Conservation (phyloP, 2,329 filamentous ascomycete genomes). For the Periconia macrospinosa region DNA sequence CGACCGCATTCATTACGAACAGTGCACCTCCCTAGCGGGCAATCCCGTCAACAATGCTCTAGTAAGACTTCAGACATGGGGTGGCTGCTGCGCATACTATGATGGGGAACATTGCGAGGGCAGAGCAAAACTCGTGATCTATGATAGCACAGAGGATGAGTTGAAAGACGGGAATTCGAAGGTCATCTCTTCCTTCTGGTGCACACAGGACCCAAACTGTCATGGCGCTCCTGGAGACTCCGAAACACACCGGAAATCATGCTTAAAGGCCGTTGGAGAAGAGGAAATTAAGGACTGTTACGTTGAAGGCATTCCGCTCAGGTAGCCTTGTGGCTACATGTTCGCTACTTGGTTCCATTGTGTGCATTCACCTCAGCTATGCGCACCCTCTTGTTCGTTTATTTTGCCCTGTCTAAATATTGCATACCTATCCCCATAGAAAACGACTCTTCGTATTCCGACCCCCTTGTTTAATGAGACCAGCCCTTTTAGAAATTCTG, state of each 20-base stretch:
- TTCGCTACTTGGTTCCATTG: no score
- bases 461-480: background rate
- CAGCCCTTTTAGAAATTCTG: background rate
- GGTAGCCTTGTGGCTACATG: background rate
- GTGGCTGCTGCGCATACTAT: background rate
- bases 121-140: background rate
- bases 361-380: background rate
- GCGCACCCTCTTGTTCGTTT: background rate
- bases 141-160: background rate
- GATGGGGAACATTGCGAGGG: background rate
- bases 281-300: background rate
- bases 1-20: background rate
- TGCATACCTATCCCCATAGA: background rate
- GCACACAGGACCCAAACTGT: background rate
- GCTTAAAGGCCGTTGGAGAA: background rate
- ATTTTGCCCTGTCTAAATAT: background rate
- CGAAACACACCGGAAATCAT: background rate
- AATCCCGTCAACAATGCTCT: background rate
- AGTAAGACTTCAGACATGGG: background rate
- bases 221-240: background rate
- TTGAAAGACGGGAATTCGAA: conserved; percentile 1
- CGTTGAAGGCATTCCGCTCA: background rate
- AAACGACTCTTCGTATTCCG: background rate
- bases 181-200: conserved; percentile 4
- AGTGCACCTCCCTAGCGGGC: background rate